These are phyloP conservation scores for Straminergon stramineum DNA, from an alignment of 225 moss, liverwort and hornwort species.

Conservation along the genomic window DNA sequence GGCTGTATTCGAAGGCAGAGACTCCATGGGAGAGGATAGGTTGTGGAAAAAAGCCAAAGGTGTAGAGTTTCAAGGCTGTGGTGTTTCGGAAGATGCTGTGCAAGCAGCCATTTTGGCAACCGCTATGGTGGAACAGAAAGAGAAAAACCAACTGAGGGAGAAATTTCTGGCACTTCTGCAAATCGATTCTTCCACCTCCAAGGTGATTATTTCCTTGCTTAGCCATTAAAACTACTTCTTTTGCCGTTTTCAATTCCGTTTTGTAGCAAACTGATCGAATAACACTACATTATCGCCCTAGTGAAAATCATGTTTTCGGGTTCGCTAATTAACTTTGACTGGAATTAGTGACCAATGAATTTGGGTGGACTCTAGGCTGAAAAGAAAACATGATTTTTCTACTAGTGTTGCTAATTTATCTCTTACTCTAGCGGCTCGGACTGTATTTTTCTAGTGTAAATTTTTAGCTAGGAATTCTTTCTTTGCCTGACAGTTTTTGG, in stretches of 20 bases:
- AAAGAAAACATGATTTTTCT: not conserved
- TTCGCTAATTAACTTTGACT: not conserved
- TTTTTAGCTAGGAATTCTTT: not conserved
- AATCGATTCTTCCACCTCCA: constrained; percentile 11
- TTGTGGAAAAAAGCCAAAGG: constrained; percentile 25
- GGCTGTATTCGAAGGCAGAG: not conserved
- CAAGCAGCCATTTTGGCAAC: constrained; percentile 1
- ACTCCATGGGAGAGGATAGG: not conserved
- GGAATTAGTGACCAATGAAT: not conserved
- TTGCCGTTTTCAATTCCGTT: not conserved
- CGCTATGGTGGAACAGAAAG: constrained; percentile 9
- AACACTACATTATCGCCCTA: not conserved
- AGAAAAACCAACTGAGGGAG: constrained; percentile 15
- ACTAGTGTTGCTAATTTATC: not conserved
- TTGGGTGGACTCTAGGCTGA: not conserved
- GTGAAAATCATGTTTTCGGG: not conserved
- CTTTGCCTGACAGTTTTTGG: not conserved
- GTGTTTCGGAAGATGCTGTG: not conserved
- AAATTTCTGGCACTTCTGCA: constrained; percentile 20
- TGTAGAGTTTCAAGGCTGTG: not conserved
- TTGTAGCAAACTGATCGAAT: too few species aligned
- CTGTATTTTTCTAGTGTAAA: not conserved
- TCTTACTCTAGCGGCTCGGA: not conserved
- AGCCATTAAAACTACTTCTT: too few species aligned
- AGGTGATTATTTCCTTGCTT: not conserved